A percentile compares a stretch with the other conserved stretches of the same genome.
Evolutionary conservation across 176 grass and related monocot species (phyloP).

Genomic region (Pontederia paniculata): DNA sequence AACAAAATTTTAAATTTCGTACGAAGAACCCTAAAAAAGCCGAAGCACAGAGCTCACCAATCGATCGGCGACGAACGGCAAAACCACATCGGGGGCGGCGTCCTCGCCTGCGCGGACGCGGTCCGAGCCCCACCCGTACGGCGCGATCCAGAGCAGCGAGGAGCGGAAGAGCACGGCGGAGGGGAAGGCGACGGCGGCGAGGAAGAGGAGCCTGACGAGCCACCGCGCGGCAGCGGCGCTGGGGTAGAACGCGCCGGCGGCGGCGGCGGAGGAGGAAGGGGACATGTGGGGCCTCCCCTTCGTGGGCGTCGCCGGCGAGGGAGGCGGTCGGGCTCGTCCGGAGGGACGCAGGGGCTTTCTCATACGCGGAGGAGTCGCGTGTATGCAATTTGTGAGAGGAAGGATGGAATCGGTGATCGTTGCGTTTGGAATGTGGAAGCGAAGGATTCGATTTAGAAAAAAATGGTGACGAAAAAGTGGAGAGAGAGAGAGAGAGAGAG

Average conservation of each 20-base stretch:
- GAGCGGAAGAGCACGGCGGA: constrained; percentile 1
- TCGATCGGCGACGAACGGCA: too few species aligned
- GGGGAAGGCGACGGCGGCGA: neutral
- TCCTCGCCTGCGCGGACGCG: too few species aligned
- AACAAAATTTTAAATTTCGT: too few species aligned
- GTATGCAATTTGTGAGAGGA: too few species aligned
- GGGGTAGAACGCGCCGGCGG: neutral
- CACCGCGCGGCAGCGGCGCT: neutral
- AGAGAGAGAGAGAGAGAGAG: neutral
- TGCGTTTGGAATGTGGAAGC: neutral
- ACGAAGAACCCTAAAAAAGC: too few species aligned
- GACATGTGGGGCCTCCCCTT: neutral
- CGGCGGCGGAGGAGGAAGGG: neutral
- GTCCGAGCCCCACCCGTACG: too few species aligned
- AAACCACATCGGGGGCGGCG: too few species aligned
- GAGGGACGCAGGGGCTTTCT: neutral
- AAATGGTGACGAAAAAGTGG: neutral
- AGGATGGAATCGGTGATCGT: neutral
- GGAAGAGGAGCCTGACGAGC: neutral
- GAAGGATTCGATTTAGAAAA: neutral
- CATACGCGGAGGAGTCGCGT: too few species aligned
- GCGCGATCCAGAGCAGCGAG: neutral
- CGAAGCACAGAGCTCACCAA: too few species aligned
- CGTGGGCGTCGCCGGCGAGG: neutral
- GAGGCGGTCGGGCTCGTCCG: neutral